Evolutionary conservation across 108 stramenopile species (phyloP).

Genomic region (Nitzschia inconspicua): DNA sequence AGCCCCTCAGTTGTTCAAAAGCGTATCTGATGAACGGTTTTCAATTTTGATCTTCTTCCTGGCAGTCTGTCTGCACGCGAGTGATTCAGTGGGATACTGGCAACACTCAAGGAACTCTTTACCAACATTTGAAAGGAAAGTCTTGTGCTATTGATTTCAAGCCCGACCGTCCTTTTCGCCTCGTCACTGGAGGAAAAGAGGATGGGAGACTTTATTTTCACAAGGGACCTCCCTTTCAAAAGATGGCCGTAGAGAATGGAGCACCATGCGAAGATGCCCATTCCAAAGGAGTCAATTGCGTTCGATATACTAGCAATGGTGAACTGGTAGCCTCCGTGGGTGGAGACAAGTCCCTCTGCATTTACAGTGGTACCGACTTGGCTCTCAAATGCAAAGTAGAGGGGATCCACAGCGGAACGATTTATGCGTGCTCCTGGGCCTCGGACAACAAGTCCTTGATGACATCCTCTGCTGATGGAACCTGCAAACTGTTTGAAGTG

Average conservation of each 20-base stretch:
- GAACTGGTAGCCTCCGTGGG: slow-evolving; percentile 64
- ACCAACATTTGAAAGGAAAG: slow-evolving; percentile 60
- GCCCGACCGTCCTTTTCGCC: slow-evolving; percentile 80
- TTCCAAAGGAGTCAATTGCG: slow-evolving; percentile 67
- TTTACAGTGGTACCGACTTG: slow-evolving; percentile 83
- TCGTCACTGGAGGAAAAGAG: slow-evolving; percentile 89
- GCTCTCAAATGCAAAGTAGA: slow-evolving; percentile 42
- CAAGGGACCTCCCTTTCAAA: slow-evolving; percentile 90
- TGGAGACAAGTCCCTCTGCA: slow-evolving; percentile 70
- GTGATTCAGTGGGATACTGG: slow-evolving; percentile 65
- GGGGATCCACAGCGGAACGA: slow-evolving; percentile 68
- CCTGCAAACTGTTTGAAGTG: slow-evolving; percentile 70
- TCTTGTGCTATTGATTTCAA: slow-evolving; percentile 64
- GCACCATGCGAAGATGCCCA: slow-evolving; percentile 55
- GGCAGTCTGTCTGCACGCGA: slow-evolving; percentile 30
- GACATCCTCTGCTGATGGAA: slow-evolving; percentile 93
- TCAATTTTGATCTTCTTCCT: background rate
- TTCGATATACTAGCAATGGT: slow-evolving; percentile 87
- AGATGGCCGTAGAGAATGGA: slow-evolving; percentile 61
- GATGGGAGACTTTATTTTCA: slow-evolving; percentile 86
- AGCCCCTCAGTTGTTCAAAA: too few relatives aligned
- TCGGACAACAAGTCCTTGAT: slow-evolving; percentile 65
- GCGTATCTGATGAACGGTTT: slow-evolving; percentile 1
- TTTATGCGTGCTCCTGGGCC: slow-evolving; percentile 87
- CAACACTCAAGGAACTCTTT: slow-evolving; percentile 59